A percentile compares a stretch with the other conserved stretches of the same genome.
Conservation (phyloP, 2,329 filamentous ascomycete species). For the Alternaria metachromatica region DNA sequence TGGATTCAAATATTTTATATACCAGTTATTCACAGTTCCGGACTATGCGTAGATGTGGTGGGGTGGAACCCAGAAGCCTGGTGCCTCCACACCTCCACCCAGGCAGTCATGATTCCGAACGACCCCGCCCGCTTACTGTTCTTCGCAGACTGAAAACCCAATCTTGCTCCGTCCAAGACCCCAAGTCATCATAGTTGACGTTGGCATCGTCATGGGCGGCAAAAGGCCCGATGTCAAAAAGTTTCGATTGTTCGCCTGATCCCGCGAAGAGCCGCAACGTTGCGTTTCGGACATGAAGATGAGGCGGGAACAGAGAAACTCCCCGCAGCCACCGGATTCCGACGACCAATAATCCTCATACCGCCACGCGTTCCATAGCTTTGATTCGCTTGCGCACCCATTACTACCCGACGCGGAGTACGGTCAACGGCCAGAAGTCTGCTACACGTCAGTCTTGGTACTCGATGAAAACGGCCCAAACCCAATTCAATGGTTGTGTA, state of each 20-base stretch:
- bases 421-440: neutral
- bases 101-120: neutral
- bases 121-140: neutral
- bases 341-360: constrained; percentile 24
- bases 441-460: constrained; percentile 18
- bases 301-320: constrained; percentile 18
- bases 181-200: neutral
- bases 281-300: constrained; percentile 36
- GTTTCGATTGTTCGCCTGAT: neutral
- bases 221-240: neutral
- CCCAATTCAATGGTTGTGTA: constrained; percentile 1
- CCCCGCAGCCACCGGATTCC: constrained; percentile 24
- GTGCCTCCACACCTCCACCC: neutral
- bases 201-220: neutral
- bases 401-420: constrained; percentile 32
- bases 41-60: neutral
- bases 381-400: constrained; percentile 27
- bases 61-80: neutral
- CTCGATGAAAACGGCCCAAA: constrained; percentile 4
- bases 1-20: neutral
- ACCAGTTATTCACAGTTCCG: fast-evolving
- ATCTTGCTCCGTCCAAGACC: neutral
- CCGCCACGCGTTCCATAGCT: constrained; percentile 17
- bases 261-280: neutral
- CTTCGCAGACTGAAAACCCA: neutral